Base-by-base conservation (phyloP, 129 eudicot genomes). In the Silybum marianum region DNA sequence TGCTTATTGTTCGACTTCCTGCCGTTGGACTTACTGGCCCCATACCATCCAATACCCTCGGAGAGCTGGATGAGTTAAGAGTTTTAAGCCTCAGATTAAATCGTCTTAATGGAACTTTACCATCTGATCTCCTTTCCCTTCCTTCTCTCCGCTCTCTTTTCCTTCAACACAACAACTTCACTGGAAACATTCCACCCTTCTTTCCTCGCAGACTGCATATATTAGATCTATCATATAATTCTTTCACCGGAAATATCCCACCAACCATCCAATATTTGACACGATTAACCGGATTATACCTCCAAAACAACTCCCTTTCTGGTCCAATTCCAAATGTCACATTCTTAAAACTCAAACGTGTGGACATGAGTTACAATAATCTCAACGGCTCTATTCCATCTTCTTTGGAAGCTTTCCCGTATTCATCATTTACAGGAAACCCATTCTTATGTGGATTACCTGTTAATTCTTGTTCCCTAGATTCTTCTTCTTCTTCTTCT, bases 41-140 rank as follows among this genome's bases (percentile, higher is more conserved):
- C 16, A 87, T 93, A 24, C 97, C 97, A 62, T 13, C 85, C 24
- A 77, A 80, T 80, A 93, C 95, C 14, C 87, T 93, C 62, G 95
- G 93, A 80, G 85, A 86, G 66, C 84, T 93, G 84, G 82, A 84
- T 72, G 78, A 83, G 19, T 62, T 93, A 46, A 75, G 77, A 70
- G 83, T 86, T 70, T 90, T 93, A 73, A 93, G 97, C 88, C 93
- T 93, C 75, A 87, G 92, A 42, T 89, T 95, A 12, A 93, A 93
- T 84, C 82, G 77, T 23, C 82, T 90, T 36, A 88, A 78, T 80
- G 97, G 97, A 25, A 80, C 40, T 77, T 77, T 93, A 19, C 97
- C 97, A 51, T 54, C 84, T 25, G 97, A 90, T 76, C 73, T 93
- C 85, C 83, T 91, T 79, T 80, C 91, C 32, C 93, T 93, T 73